These are phyloP conservation scores for Nakaseomyces sp. DNA, from an alignment of 1,139 yeast genomes.

Conservation along the genomic window DNA sequence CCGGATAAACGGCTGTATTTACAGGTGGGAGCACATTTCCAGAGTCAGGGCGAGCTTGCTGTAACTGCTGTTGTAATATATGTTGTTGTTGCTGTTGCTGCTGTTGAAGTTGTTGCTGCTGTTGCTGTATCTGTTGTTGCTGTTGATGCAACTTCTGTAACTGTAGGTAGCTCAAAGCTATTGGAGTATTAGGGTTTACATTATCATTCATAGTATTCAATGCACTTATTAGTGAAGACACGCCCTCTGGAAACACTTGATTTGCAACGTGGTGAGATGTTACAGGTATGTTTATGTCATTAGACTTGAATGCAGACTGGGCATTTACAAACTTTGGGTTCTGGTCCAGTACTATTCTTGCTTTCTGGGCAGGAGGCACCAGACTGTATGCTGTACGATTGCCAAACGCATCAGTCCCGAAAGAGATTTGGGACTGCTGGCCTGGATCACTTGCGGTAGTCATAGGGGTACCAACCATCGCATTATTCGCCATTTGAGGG, in stretches of 20 bases:
- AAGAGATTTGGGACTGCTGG: not conserved
- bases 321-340: slow-evolving; percentile 3
- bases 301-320: slow-evolving; percentile 3
- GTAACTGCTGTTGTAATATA: slow-evolving; percentile 5
- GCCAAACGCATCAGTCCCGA: not conserved
- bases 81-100: slow-evolving; percentile 6
- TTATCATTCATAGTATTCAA: slow-evolving; percentile 6
- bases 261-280: slow-evolving; percentile 2
- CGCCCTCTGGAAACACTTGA: slow-evolving; percentile 6
- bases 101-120: slow-evolving; percentile 5
- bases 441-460: not conserved
- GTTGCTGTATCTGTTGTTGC: slow-evolving; percentile 7
- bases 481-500: not conserved
- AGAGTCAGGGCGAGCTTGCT: not conserved
- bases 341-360: not conserved
- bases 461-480: not conserved
- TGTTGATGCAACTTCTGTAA: slow-evolving; percentile 7
- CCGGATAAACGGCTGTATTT: not conserved
- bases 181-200: slow-evolving; percentile 3
- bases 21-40: not conserved
- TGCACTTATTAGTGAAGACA: slow-evolving; percentile 6
- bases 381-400: not conserved
- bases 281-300: not conserved
- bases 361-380: not conserved
- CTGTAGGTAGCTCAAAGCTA: slow-evolving; percentile 4